These are phyloP conservation scores for Coprinopsis strossmayeri DNA, from an alignment of 768 basidiomycete species.

Conservation along the genomic window DNA sequence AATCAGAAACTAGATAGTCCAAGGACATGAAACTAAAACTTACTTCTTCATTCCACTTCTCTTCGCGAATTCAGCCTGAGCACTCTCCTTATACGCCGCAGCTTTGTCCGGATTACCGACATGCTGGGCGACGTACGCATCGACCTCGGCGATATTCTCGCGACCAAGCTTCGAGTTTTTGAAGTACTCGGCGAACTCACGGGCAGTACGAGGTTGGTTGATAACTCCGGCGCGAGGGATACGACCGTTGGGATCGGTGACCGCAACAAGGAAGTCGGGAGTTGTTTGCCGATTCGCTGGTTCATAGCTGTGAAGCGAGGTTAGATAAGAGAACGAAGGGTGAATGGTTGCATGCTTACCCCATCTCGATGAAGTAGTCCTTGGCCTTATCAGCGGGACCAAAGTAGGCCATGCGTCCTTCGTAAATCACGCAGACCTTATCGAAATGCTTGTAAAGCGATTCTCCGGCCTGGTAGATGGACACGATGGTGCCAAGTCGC, in stretches of 20 bases:
- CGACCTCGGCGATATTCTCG: constrained; percentile 40
- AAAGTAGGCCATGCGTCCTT: constrained; percentile 69
- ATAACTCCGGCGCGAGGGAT: constrained; percentile 36
- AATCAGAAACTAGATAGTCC: not conserved
- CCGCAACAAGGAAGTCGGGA: constrained; percentile 56
- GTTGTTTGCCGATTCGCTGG: constrained; percentile 62
- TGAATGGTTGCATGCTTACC: no score
- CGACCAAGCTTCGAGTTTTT: constrained; percentile 30
- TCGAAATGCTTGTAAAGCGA: constrained; percentile 60
- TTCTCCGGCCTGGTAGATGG: constrained; percentile 82
- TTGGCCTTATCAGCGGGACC: constrained; percentile 60
- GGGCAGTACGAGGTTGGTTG: constrained; percentile 44
- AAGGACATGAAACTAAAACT: no score
- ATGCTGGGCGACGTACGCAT: constrained; percentile 34
- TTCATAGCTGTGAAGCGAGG: constrained; percentile 30
- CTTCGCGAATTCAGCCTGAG: constrained; percentile 43
- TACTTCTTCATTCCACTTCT: constrained; percentile 30
- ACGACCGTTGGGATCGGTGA: constrained; percentile 57
- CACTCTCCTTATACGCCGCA: constrained; percentile 40
- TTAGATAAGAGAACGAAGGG: no score
- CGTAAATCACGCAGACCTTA: constrained; percentile 76
- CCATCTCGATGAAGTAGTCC: constrained; percentile 66
- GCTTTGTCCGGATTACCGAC: constrained; percentile 39
- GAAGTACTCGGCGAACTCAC: constrained; percentile 50
- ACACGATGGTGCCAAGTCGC: constrained; percentile 60